These are phyloP conservation scores for Clonostachys rosea DNA, from an alignment of 2,329 filamentous ascomycete species.

Conservation along the genomic window DNA sequence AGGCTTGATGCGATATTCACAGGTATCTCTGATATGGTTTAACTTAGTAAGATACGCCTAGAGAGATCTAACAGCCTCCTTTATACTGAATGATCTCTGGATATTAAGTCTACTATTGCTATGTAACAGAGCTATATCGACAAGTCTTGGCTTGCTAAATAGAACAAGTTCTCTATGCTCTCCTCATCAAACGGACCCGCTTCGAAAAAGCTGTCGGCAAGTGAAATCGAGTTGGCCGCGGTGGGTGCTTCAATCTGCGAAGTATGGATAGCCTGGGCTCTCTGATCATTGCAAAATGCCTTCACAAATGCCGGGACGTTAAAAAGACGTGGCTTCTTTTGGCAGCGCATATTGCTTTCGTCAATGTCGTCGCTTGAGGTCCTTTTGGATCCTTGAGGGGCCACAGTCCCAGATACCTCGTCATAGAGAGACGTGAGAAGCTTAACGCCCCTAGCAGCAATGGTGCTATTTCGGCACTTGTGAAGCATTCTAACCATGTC, in stretches of 20 bases:
- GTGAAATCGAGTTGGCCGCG: neutral
- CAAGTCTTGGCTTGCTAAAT: neutral
- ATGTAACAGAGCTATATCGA: neutral
- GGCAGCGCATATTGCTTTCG: neutral
- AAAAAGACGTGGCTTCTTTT: neutral
- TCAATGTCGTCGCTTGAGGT: neutral
- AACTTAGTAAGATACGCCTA: too few relatives aligned
- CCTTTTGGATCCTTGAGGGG: neutral
- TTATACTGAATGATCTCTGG: too few relatives aligned
- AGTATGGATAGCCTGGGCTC: neutral
- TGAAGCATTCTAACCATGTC: neutral
- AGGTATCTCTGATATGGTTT: too few relatives aligned
- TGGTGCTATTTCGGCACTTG: neutral
- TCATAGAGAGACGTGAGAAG: neutral
- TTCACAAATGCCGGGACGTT: neutral
- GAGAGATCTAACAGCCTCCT: too few relatives aligned
- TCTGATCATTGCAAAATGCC: neutral
- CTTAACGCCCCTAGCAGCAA: neutral
- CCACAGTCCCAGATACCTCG: neutral
- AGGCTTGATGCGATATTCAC: too few relatives aligned
- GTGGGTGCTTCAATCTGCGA: neutral
- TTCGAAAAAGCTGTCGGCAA: neutral
- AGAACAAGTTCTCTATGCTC: neutral
- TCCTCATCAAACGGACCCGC: neutral
- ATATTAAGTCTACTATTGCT: too few relatives aligned